These are phyloP conservation scores for Termitomyces sp. DNA, from an alignment of 768 basidiomycete genomes.

Conservation along the genomic window DNA sequence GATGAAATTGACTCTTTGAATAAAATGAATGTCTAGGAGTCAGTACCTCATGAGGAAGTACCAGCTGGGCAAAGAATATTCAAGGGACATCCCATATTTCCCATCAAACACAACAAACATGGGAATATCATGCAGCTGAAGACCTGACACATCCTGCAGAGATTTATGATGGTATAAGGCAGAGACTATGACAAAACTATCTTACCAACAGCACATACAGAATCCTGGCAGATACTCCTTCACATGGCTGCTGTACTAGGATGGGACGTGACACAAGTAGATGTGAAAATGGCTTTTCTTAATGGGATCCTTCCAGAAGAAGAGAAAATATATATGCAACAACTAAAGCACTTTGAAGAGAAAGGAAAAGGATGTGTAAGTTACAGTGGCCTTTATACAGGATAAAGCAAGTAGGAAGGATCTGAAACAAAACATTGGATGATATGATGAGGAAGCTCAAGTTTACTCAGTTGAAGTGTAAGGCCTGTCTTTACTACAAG, in stretches of 20 bases:
- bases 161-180: background rate
- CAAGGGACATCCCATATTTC: background rate
- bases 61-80: background rate
- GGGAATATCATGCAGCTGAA: background rate
- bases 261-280: background rate
- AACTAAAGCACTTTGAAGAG: background rate
- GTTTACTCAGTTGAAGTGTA: background rate
- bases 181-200: background rate
- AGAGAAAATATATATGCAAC: background rate
- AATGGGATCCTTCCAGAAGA: background rate
- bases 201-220: background rate
- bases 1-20: background rate
- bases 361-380: background rate
- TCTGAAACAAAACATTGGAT: background rate
- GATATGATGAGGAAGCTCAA: background rate
- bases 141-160: background rate
- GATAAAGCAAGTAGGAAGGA: background rate
- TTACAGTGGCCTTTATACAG: background rate
- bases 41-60: background rate
- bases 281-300: background rate
- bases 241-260: background rate
- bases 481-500: background rate
- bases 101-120: background rate
- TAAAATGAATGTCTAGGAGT: background rate
- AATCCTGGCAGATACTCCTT: background rate